Base-by-base conservation (phyloP, 805 yeast species). In the Candida lessepsii region DNA sequence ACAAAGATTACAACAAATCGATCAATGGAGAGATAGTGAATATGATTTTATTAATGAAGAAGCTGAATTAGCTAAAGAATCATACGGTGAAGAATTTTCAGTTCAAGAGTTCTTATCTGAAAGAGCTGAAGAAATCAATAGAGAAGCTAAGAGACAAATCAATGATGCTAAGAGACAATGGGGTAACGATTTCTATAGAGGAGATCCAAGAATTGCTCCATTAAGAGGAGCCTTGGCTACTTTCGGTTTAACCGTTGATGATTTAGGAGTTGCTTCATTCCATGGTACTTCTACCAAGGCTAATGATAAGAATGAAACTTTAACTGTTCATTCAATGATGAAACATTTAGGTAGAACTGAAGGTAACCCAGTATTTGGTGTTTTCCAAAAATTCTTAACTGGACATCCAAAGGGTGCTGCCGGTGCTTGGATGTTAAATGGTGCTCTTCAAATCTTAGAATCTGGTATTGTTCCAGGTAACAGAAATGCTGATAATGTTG, bases 381-480 rank as follows among this genome's bases (percentile, higher is more conserved):
- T 93, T 41, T 91, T 95, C 96, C 99, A 93, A 73, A 93, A 93
- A 71, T 93, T 78, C 81, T 80, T 93, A 61, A 93, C 99, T 56
- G 99, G 99, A 71, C 99, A 93, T 76, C 99, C 99, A 57, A 93
- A 93, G 86, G 99, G 99, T 80, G 99, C 99, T 56, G 99, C 99
- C 43, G 99, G 97, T 78, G 98, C 99, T 44, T 93, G 99, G 99
- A 93, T 93, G 99, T 72, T 93, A 78, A 95, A 93, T 68, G 99
- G 99, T 70, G 96, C 88, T 42, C 72, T 93, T 53, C 99, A 93
- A 75, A 82, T 90, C 53, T 75, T 93, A 64, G 85, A 87, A 72
- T 66, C 86, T 57, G 98, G 99, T 68, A 59, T 90, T 57, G 96
- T 93, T 54, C 99, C 99, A 54, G 99, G 99, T 66, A 93, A 93